These are phyloP conservation scores for Melampsora larici-populina DNA, from an alignment of 1,284 basidiomycete genomes.

Conservation along the genomic window DNA sequence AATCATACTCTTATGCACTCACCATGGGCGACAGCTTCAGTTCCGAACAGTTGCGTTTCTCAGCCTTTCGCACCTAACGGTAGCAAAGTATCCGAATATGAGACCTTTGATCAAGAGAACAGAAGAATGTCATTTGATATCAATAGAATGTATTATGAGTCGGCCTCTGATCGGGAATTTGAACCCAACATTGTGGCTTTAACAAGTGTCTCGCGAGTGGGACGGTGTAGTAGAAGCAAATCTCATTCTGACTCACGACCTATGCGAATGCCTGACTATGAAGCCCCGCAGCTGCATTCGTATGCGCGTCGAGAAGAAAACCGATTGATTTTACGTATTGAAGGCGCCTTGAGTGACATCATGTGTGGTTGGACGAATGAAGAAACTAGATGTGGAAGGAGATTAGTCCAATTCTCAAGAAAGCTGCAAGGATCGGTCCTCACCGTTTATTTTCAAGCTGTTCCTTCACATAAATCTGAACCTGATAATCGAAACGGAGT, in stretches of 20 bases:
- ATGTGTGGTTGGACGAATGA: not conserved
- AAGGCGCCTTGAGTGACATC: not conserved
- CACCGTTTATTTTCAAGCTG: not conserved
- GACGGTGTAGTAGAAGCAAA: not conserved
- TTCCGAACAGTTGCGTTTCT: no score
- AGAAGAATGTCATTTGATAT: no score
- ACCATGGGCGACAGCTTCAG: no score
- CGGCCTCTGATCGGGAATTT: not conserved
- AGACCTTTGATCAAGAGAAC: no score
- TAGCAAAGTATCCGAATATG: no score
- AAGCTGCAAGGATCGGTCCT: not conserved
- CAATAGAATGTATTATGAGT: not conserved
- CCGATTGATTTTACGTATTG: not conserved
- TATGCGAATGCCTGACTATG: not conserved
- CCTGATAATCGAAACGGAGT: not conserved
- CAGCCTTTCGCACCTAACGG: no score
- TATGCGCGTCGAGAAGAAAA: not conserved
- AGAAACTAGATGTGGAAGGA: not conserved
- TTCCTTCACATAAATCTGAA: constrained; percentile 5
- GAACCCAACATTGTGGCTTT: not conserved
- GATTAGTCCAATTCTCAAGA: not conserved
- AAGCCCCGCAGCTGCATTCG: not conserved
- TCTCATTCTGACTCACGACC: constrained; percentile 8
- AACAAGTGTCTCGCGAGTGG: not conserved
- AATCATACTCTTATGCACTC: no score